A percentile compares a stretch with the other conserved stretches of the same genome.
These are phyloP conservation scores for Ochromonas danica DNA, from an alignment of 108 stramenopile species.

Conservation along the genomic window DNA sequence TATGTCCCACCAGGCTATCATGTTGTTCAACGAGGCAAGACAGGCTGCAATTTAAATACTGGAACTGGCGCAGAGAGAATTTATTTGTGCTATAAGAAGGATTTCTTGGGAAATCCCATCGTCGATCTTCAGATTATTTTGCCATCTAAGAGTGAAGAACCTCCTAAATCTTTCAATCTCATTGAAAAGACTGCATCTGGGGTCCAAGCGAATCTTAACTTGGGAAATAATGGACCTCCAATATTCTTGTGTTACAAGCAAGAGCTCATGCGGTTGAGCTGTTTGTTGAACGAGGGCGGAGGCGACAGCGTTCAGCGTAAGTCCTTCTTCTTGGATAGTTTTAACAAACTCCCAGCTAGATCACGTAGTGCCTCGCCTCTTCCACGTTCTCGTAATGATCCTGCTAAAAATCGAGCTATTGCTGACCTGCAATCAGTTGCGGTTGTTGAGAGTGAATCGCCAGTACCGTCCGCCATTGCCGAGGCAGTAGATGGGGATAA, in stretches of 20 bases:
- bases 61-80: conserved; percentile 51
- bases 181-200: conserved; percentile 40
- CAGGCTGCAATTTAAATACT: conserved; percentile 45
- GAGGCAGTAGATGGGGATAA: not conserved
- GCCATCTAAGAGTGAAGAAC: conserved; percentile 38
- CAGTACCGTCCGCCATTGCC: not conserved
- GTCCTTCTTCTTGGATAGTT: not conserved
- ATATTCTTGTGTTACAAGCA: conserved; percentile 46
- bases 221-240: conserved; percentile 41
- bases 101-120: conserved; percentile 50
- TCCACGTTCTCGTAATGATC: not conserved
- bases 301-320: not conserved
- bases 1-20: conserved; percentile 40
- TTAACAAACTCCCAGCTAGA: not conserved
- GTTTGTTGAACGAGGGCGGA: conserved; percentile 12
- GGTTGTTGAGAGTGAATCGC: conserved; percentile 13
- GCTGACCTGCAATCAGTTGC: not conserved
- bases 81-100: conserved; percentile 46
- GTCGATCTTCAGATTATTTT: conserved; percentile 45
- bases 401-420: conserved; percentile 14
- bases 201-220: conserved; percentile 45
- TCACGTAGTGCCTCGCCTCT: not conserved
- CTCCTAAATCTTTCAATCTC: conserved; percentile 42
- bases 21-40: conserved; percentile 40
- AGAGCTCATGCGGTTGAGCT: conserved; percentile 30